These are phyloP conservation scores for Alternaria viburni DNA, from an alignment of 2,329 filamentous ascomycete genomes.

Conservation along the genomic window DNA sequence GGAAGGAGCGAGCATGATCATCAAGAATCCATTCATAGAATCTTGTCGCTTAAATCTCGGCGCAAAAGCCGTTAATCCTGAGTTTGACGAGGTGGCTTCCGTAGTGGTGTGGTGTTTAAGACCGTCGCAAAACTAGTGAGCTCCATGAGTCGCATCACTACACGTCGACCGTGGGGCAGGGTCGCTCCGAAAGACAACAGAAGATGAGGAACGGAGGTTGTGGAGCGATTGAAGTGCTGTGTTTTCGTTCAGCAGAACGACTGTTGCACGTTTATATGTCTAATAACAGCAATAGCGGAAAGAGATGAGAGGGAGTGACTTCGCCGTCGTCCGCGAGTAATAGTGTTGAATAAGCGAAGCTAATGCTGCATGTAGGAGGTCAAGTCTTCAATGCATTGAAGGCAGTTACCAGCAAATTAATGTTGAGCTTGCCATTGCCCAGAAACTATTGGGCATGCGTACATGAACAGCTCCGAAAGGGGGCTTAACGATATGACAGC, in stretches of 20 bases:
- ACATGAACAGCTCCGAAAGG: background rate
- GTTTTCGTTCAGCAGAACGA: background rate
- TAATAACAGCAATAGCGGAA: background rate
- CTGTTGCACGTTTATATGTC: background rate
- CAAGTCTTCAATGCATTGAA: background rate
- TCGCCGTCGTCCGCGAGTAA: background rate
- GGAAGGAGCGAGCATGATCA: background rate
- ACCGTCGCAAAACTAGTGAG: background rate
- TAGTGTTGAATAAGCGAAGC: background rate
- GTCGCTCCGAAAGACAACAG: background rate
- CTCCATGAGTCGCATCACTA: background rate
- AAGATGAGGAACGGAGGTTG: background rate
- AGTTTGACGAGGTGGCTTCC: background rate
- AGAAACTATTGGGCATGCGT: background rate
- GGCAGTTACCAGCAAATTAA: background rate
- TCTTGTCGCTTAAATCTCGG: background rate
- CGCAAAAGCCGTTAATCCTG: background rate
- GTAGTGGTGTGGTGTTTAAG: background rate
- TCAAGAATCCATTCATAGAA: constrained; percentile 1
- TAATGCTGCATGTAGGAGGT: background rate
- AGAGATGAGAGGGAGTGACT: background rate
- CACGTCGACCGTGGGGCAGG: background rate
- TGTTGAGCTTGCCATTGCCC: background rate
- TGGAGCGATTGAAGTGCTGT: background rate
- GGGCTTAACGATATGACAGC: background rate